Percentiles rank a stretch among this genome's conserved stretches.
Conservation (phyloP, 331 rosid genomes). For the Quercus lobata region DNA sequence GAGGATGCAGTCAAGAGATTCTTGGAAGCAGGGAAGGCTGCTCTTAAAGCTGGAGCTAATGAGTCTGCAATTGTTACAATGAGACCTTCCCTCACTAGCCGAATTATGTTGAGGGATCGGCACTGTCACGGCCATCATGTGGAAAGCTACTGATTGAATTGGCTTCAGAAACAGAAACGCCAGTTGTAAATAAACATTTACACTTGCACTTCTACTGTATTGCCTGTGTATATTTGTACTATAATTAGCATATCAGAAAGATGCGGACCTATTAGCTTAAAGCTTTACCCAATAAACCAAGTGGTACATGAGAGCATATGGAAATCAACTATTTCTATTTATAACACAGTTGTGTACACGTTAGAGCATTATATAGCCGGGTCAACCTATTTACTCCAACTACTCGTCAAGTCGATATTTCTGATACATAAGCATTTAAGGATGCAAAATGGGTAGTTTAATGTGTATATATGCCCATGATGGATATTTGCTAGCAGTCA, state of each 20-base stretch:
- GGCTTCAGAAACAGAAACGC: background rate
- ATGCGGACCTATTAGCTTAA: background rate
- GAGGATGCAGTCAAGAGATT: constrained; percentile 94
- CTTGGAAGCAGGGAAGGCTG: constrained; percentile 83
- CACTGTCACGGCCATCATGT: background rate
- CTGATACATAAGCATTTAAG: no score
- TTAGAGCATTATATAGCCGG: no score
- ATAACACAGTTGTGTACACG: no score
- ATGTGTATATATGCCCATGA: no score
- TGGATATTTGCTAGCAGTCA: no score
- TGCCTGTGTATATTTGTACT: background rate
- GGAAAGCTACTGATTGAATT: constrained; percentile 37
- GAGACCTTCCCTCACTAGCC: constrained; percentile 92
- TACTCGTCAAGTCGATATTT: no score
- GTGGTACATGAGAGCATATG: no score
- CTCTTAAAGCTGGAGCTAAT: constrained; percentile 90
- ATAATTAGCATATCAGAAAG: background rate
- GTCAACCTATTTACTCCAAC: no score
- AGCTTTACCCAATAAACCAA: background rate
- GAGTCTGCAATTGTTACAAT: constrained; percentile 84
- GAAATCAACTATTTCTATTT: no score
- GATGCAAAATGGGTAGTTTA: no score
- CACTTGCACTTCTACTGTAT: background rate
- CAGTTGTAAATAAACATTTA: constrained; percentile 12
- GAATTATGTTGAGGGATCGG: constrained; percentile 33